These are phyloP conservation scores for Aethionema arabicum DNA, from an alignment of 345 rosid genomes.

Conservation along the genomic window DNA sequence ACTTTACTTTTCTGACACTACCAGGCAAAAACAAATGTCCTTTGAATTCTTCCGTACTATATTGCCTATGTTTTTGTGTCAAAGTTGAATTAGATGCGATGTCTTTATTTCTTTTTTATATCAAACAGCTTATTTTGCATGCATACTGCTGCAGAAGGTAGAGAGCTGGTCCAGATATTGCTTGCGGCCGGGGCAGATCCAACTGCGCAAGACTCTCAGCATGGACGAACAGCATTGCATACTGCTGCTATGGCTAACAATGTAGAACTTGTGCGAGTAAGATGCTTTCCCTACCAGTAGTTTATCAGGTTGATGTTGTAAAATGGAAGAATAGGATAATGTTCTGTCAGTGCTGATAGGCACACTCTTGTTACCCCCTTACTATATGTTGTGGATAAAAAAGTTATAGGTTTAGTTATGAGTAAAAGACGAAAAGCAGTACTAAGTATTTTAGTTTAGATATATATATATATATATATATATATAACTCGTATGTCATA, in stretches of 20 bases:
- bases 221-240: slow-evolving; percentile 90
- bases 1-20: slow-evolving; percentile 15
- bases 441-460: slow-evolving; percentile 16
- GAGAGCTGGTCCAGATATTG: slow-evolving; percentile 76
- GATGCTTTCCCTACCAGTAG: slow-evolving; percentile 24
- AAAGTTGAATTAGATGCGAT: slow-evolving; percentile 14
- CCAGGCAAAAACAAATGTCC: slow-evolving; percentile 1
- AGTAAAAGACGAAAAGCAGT: slow-evolving; percentile 6
- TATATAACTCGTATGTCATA: slow-evolving; percentile 16
- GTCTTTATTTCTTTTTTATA: neutral
- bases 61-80: neutral
- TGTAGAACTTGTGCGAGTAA: slow-evolving; percentile 83
- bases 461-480: slow-evolving; percentile 11
- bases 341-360: slow-evolving; percentile 17
- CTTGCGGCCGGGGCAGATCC: slow-evolving; percentile 95
- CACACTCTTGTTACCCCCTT: slow-evolving; percentile 6
- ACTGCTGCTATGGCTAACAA: slow-evolving; percentile 92
- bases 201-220: slow-evolving; percentile 79
- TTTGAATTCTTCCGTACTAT: slow-evolving; percentile 15
- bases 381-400: slow-evolving; percentile 11
- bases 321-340: slow-evolving; percentile 5
- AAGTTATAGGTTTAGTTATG: slow-evolving; percentile 21
- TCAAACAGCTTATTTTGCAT: slow-evolving; percentile 23
- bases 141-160: slow-evolving; percentile 69
- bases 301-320: slow-evolving; percentile 3